Evolutionary conservation across 139 green algal species (phyloP).

Genomic region (Coelastrella sp.): DNA sequence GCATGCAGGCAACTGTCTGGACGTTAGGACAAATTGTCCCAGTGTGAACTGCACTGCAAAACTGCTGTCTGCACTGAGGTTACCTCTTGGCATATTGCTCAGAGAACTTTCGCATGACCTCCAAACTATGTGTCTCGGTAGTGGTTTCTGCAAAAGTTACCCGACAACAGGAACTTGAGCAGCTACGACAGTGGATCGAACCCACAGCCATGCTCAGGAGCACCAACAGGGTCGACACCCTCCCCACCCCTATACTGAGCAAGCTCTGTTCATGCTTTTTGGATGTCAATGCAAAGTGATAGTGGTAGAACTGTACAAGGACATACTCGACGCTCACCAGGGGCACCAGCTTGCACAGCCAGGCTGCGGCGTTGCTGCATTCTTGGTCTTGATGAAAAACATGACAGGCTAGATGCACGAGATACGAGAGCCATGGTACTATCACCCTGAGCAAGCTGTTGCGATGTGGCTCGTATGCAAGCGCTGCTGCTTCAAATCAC

Average conservation of each 20-base stretch:
- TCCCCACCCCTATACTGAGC: too few species aligned
- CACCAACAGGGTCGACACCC: too few species aligned
- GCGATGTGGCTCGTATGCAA: too few species aligned
- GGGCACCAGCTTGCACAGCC: not conserved
- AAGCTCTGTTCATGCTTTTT: too few species aligned
- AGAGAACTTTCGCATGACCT: constrained; percentile 98
- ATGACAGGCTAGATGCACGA: not conserved
- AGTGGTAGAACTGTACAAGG: too few species aligned
- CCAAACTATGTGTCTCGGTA: constrained; percentile 73
- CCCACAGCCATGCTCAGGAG: too few species aligned
- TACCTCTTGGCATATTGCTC: constrained; percentile 97
- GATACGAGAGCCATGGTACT: not conserved
- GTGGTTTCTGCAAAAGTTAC: constrained; percentile 6
- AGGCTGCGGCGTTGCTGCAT: not conserved
- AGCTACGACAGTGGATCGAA: not conserved
- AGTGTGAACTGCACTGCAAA: not conserved
- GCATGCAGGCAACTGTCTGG: too few species aligned
- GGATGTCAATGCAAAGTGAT: too few species aligned
- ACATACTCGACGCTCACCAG: not conserved
- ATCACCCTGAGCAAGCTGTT: too few species aligned
- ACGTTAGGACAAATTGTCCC: not conserved
- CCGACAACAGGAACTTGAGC: not conserved
- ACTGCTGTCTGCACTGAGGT: not conserved
- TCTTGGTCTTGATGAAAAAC: not conserved
- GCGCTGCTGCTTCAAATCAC: too few species aligned